Conservation (phyloP, 805 yeast genomes). For the Saturnispora halmiae region DNA sequence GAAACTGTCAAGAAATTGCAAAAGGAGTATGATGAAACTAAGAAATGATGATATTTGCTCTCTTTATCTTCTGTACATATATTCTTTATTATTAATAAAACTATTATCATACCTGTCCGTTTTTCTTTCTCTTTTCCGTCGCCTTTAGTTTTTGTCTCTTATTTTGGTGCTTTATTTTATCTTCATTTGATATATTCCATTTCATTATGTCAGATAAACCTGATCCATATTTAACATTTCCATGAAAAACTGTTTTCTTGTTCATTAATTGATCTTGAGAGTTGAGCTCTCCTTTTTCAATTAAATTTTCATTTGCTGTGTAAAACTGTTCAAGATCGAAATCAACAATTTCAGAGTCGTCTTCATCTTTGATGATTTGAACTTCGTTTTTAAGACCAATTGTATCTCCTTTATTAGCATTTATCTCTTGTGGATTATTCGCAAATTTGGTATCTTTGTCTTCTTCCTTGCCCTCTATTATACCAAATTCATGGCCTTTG, state of each 20-base stretch:
- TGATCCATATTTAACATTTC: not conserved
- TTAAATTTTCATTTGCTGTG: conserved; percentile 24
- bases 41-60: too few relatives aligned
- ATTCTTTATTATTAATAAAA: not conserved
- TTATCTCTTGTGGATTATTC: not conserved
- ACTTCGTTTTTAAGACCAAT: too few relatives aligned
- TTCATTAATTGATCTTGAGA: conserved; percentile 12
- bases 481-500: not conserved
- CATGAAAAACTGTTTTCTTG: conserved; percentile 7
- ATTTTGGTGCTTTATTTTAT: conserved; percentile 8
- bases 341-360: not conserved
- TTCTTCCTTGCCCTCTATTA: not conserved
- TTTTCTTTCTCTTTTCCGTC: not conserved
- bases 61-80: too few relatives aligned
- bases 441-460: too few relatives aligned
- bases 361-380: too few relatives aligned
- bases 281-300: conserved; percentile 28
- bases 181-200: conserved; percentile 10
- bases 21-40: conserved; percentile 55
- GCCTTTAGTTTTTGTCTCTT: conserved; percentile 3
- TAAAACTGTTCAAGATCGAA: conserved; percentile 23
- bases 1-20: conserved; percentile 64
- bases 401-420: not conserved
- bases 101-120: too few relatives aligned
- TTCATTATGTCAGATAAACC: conserved; percentile 10